phyloP scores from a whole-genome alignment of 805 yeast genomes.

The Starmerella lactis-condensi region DNA sequence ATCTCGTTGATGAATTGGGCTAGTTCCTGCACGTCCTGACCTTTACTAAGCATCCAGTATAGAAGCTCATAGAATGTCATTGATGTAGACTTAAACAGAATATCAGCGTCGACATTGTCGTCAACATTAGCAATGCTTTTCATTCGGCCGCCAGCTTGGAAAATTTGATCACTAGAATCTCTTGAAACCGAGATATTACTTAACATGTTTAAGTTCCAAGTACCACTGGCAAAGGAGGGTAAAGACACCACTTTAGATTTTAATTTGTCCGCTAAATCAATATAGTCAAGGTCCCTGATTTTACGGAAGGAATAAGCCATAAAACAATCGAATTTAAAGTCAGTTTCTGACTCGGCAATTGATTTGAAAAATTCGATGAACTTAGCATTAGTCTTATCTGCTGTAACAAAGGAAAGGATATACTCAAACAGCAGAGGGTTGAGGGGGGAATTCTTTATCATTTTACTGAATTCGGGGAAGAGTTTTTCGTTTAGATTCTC shows the following conservation, averaged over 20 bases:
- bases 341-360: constrained; percentile 3
- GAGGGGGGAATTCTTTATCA: constrained; percentile 5
- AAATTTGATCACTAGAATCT: not conserved
- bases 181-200: not conserved
- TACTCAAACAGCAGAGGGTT: constrained; percentile 20
- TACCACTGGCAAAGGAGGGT: not conserved
- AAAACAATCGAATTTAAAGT: constrained; percentile 1
- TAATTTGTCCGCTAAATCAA: constrained; percentile 4
- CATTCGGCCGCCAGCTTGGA: not conserved
- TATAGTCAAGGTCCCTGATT: constrained; percentile 9
- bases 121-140: not conserved
- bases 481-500: not conserved
- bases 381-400: constrained; percentile 15
- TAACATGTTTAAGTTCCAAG: not conserved
- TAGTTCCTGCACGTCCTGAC: constrained; percentile 5
- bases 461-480: constrained; percentile 3
- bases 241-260: constrained; percentile 1
- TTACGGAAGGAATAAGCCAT: constrained; percentile 10
- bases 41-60: constrained; percentile 9
- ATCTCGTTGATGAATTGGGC: constrained; percentile 10
- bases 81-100: not conserved
- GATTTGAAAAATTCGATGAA: constrained; percentile 10
- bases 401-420: constrained; percentile 14
- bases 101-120: not conserved
- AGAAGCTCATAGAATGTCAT: not conserved